Evolutionary conservation across 2,329 filamentous ascomycete genomes (phyloP).

Genomic region (Truncatella angustata): DNA sequence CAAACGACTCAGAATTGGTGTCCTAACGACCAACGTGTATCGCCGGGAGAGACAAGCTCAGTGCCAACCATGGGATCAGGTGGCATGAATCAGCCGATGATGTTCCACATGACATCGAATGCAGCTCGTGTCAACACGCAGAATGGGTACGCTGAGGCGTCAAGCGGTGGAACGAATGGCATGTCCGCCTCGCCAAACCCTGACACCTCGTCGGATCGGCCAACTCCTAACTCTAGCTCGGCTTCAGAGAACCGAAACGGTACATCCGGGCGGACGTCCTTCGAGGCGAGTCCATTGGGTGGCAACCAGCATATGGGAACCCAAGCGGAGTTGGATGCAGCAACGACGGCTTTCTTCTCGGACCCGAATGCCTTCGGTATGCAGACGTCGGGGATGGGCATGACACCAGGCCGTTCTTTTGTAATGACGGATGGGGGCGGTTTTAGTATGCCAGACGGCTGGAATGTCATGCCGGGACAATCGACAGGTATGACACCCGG

Average conservation of each 20-base stretch:
- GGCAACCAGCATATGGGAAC: conserved; percentile 40
- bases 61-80: conserved; percentile 14
- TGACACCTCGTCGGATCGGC: conserved; percentile 50
- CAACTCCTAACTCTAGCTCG: conserved; percentile 58
- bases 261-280: conserved; percentile 39
- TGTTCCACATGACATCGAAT: conserved; percentile 10
- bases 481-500: conserved; percentile 48
- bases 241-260: conserved; percentile 40
- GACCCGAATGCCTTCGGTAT: conserved; percentile 38
- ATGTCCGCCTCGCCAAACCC: conserved; percentile 47
- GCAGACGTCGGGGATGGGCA: conserved; percentile 20
- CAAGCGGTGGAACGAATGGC: conserved; percentile 44
- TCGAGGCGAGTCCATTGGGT: conserved; percentile 49
- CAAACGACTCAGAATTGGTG: conserved; percentile 32
- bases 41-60: conserved; percentile 23
- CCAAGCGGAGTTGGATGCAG: conserved; percentile 35
- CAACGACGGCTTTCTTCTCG: conserved; percentile 37
- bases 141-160: conserved; percentile 38
- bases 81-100: conserved; percentile 14
- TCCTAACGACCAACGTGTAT: conserved; percentile 35
- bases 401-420: conserved; percentile 33
- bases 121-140: not conserved
- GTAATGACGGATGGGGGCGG: conserved; percentile 34
- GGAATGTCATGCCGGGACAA: conserved; percentile 41
- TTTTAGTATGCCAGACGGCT: conserved; percentile 43